Conservation (phyloP, 2,329 filamentous ascomycete species). For the Fusarium nanum region DNA sequence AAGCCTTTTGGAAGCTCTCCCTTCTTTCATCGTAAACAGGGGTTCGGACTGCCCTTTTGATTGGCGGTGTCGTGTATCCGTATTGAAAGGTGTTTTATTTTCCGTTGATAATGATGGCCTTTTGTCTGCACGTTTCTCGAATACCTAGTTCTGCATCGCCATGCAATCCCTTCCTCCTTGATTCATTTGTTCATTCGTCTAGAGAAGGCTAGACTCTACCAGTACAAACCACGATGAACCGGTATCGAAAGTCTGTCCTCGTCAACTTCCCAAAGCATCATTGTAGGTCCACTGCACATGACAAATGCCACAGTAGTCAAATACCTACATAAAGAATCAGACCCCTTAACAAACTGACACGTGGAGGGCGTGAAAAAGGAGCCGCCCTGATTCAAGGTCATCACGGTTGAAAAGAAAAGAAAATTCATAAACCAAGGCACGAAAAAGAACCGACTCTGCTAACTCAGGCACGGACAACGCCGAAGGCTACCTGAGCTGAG, state of each 20-base stretch:
- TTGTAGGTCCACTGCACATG: neutral
- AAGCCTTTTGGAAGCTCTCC: constrained; percentile 24
- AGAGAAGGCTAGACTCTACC: neutral
- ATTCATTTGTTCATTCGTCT: neutral
- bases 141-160: neutral
- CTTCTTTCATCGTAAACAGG: neutral
- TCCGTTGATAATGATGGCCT: neutral
- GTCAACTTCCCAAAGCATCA: neutral
- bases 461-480: constrained; percentile 35
- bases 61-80: neutral
- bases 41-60: constrained; percentile 7
- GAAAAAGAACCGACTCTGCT: constrained; percentile 12
- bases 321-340: neutral
- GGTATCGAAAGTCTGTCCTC: neutral
- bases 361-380: neutral
- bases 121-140: neutral
- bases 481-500: constrained; percentile 32
- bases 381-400: neutral
- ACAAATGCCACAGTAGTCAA: neutral
- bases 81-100: neutral
- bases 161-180: neutral
- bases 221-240: neutral
- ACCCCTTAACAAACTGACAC: neutral
- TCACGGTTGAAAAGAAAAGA: constrained; percentile 9
- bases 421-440: constrained; percentile 1